Evolutionary conservation across 2,329 filamentous ascomycete species (phyloP).

Genomic region (Raffaelea deltoideospora): DNA sequence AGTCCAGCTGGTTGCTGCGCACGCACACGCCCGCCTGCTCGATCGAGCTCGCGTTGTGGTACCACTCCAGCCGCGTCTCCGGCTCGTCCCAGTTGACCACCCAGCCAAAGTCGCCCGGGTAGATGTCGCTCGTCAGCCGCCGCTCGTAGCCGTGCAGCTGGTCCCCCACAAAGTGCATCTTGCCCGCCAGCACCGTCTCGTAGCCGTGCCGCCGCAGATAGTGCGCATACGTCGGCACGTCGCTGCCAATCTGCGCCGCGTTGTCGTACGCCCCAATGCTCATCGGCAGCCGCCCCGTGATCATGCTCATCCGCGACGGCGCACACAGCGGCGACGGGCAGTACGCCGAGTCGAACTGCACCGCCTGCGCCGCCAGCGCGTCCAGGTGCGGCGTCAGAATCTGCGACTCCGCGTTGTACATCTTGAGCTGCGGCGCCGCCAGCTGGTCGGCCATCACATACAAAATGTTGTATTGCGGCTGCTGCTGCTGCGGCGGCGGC

Average conservation of each 20-base stretch:
- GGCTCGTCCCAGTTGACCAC: conserved; percentile 92
- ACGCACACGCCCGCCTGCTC: conserved; percentile 79
- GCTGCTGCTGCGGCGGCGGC: neutral
- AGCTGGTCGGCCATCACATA: conserved; percentile 98
- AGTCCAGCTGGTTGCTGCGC: conserved; percentile 87
- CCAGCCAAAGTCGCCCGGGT: conserved; percentile 90
- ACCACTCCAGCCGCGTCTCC: conserved; percentile 77
- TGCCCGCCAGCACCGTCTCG: conserved; percentile 79
- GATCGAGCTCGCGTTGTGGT: conserved; percentile 90
- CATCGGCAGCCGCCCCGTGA: conserved; percentile 79
- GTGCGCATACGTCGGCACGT: conserved; percentile 83
- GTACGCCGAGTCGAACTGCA: conserved; percentile 88
- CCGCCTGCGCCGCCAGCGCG: conserved; percentile 61
- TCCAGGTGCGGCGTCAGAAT: conserved; percentile 91
- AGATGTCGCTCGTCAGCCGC: conserved; percentile 86
- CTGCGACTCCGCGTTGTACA: conserved; percentile 76
- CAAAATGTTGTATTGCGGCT: conserved; percentile 55
- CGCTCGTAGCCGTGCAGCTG: conserved; percentile 91
- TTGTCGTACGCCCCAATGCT: conserved; percentile 91
- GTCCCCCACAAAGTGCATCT: conserved; percentile 96
- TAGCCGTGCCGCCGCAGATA: conserved; percentile 77
- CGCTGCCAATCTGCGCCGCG: conserved; percentile 66
- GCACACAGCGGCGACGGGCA: conserved; percentile 88
- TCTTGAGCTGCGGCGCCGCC: conserved; percentile 76
- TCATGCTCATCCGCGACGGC: conserved; percentile 86